These are phyloP conservation scores for Mesembryanthemum crystallinum DNA, from an alignment of 148 eudicot species.

Conservation along the genomic window DNA sequence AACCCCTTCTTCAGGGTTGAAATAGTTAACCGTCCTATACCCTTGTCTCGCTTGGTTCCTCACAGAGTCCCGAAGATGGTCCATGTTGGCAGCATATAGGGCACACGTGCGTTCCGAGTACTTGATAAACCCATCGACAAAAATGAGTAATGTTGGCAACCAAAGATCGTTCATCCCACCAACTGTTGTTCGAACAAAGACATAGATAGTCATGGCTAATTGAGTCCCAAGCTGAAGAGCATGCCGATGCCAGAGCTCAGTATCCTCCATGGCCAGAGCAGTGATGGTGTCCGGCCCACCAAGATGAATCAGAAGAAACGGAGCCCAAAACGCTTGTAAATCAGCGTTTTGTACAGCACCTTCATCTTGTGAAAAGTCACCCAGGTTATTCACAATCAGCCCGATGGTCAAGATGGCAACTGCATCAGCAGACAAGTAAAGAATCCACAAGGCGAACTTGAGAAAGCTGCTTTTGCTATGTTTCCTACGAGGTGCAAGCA, in stretches of 20 bases:
- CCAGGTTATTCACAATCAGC: not conserved
- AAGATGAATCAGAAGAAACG: conserved; percentile 9
- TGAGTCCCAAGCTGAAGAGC: conserved; percentile 6
- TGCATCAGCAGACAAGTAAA: not conserved
- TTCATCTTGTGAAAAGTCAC: too few relatives aligned
- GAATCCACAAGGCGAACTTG: not conserved
- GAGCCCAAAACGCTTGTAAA: conserved; percentile 1
- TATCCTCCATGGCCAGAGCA: not conserved
- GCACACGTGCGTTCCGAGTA: not conserved
- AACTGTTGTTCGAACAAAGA: not conserved
- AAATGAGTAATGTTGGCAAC: not conserved
- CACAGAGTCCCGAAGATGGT: not conserved
- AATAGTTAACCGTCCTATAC: too few relatives aligned
- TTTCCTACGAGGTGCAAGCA: conserved; percentile 11
- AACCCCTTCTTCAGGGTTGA: too few relatives aligned
- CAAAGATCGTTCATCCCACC: not conserved
- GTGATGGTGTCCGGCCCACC: conserved; percentile 16
- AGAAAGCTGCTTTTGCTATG: not conserved
- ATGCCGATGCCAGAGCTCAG: conserved; percentile 9
- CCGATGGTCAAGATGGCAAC: not conserved
- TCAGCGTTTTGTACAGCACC: accelerated
- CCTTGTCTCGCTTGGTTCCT: too few relatives aligned
- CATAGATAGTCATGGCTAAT: not conserved
- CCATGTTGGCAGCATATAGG: conserved; percentile 1
- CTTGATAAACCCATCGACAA: not conserved